phyloP scores from a whole-genome alignment of 306 rosid species.

The Malus asiatica region DNA sequence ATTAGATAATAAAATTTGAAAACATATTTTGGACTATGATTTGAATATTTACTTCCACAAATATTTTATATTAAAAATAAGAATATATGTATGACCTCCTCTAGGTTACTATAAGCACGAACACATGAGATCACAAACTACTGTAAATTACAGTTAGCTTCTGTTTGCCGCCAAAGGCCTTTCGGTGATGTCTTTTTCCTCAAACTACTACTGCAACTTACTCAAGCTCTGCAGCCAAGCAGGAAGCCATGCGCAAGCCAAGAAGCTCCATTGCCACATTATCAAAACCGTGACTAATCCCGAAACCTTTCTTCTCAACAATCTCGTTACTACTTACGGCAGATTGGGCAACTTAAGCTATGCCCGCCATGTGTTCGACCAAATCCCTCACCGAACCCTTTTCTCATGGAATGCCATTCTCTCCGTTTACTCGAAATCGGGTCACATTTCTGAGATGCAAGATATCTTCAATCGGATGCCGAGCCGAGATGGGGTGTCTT shows the following conservation, averaged over 20 bases:
- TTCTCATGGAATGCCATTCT: conserved; percentile 74
- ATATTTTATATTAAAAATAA: no score
- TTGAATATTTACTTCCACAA: no score
- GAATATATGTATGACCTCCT: background rate
- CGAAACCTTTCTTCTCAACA: conserved; percentile 64
- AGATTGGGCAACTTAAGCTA: conserved; percentile 37
- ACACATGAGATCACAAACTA: background rate
- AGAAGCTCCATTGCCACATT: conserved; percentile 62
- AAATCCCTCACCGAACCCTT: conserved; percentile 48
- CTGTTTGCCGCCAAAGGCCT: conserved; percentile 1
- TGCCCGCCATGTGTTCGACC: conserved; percentile 61
- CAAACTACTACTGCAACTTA: conserved; percentile 53
- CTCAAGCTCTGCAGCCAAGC: conserved; percentile 56
- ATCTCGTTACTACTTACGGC: conserved; percentile 41
- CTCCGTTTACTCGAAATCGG: conserved; percentile 50
- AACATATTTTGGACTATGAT: no score
- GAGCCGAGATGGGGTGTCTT: conserved; percentile 48
- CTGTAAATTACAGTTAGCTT: background rate
- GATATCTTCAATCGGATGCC: conserved; percentile 51
- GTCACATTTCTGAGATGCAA: conserved; percentile 45
- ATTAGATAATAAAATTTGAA: no score
- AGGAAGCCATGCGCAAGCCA: conserved; percentile 28
- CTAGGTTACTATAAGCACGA: background rate
- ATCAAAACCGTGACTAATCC: conserved; percentile 39
- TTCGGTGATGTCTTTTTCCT: conserved; percentile 27